Percentiles rank a stretch among this genome's conserved stretches.
Evolutionary conservation across 768 basidiomycete species (phyloP).

Genomic region (Tubosaeta sp.): DNA sequence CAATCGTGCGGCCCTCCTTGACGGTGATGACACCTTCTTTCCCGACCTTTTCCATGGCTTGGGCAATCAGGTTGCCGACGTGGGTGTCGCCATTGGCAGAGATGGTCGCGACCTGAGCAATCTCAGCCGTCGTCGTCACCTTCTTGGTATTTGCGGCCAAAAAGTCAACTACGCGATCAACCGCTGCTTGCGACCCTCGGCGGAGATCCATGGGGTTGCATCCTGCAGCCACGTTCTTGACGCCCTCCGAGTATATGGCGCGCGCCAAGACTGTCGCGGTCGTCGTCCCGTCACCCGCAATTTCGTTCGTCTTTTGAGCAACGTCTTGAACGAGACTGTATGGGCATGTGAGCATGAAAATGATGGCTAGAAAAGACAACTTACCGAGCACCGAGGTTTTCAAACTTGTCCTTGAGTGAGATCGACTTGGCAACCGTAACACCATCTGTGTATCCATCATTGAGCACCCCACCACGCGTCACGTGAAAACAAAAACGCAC

Average conservation of each 20-base stretch:
- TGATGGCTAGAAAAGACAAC: constrained; percentile 18
- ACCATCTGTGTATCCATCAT: constrained; percentile 59
- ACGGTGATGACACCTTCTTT: constrained; percentile 99
- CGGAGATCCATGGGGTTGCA: constrained; percentile 99
- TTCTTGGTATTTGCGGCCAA: constrained; percentile 84
- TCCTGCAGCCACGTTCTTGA: constrained; percentile 98
- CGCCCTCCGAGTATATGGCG: constrained; percentile 97
- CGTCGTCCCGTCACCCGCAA: constrained; percentile 96
- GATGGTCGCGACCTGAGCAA: constrained; percentile 98
- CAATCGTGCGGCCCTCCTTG: constrained; percentile 97
- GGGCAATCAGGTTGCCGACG: constrained; percentile 91
- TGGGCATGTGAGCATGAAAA: constrained; percentile 1
- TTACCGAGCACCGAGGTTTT: constrained; percentile 96
- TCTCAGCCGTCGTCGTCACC: constrained; percentile 96
- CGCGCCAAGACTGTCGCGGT: constrained; percentile 96
- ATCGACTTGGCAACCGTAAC: constrained; percentile 97
- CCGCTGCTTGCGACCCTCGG: constrained; percentile 94
- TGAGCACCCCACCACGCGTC: constrained; percentile 1
- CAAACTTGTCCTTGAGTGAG: constrained; percentile 93
- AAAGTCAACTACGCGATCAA: constrained; percentile 91
- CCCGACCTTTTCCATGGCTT: constrained; percentile 99
- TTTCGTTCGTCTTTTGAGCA: constrained; percentile 94
- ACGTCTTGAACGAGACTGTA: constrained; percentile 89
- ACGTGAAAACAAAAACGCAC: constrained; percentile 36
- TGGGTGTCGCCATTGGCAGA: constrained; percentile 79